Conservation (phyloP, 176 grass and related monocot species). For the Oryza longistaminata region DNA sequence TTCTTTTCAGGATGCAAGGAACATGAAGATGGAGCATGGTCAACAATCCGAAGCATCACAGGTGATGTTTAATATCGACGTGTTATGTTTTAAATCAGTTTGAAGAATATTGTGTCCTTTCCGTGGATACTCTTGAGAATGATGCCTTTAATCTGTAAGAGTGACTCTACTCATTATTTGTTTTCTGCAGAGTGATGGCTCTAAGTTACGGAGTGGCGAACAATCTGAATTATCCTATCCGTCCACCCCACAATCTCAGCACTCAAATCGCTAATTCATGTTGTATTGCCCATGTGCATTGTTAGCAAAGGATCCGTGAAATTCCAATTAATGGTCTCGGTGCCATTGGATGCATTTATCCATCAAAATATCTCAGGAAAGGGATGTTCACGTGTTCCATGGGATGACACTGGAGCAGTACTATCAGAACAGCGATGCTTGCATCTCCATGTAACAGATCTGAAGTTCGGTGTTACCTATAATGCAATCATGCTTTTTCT, state of each 20-base stretch:
- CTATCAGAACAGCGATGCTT: not conserved
- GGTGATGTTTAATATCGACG: conserved; percentile 26
- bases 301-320: not conserved
- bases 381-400: not conserved
- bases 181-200: conserved; percentile 50
- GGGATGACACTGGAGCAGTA: not conserved
- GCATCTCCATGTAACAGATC: not conserved
- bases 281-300: not conserved
- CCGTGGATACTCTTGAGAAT: not conserved
- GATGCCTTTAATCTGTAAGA: not conserved
- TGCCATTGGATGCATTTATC: not conserved
- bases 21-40: conserved; percentile 40
- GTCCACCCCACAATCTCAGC: conserved; percentile 53
- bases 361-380: not conserved
- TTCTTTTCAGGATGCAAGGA: conserved; percentile 38
- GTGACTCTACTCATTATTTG: not conserved
- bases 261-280: conserved; percentile 44
- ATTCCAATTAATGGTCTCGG: conserved; percentile 12
- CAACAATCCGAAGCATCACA: conserved; percentile 55
- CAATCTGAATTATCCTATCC: conserved; percentile 48
- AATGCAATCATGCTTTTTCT: not conserved
- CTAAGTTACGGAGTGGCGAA: conserved; percentile 49
- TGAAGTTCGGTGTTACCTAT: not conserved
- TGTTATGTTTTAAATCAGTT: conserved; percentile 24
- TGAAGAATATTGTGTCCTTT: not conserved